Percentiles rank a stretch among this genome's conserved stretches.
These are phyloP conservation scores for Vigna unguiculata DNA, from an alignment of 306 rosid species.

Conservation along the genomic window DNA sequence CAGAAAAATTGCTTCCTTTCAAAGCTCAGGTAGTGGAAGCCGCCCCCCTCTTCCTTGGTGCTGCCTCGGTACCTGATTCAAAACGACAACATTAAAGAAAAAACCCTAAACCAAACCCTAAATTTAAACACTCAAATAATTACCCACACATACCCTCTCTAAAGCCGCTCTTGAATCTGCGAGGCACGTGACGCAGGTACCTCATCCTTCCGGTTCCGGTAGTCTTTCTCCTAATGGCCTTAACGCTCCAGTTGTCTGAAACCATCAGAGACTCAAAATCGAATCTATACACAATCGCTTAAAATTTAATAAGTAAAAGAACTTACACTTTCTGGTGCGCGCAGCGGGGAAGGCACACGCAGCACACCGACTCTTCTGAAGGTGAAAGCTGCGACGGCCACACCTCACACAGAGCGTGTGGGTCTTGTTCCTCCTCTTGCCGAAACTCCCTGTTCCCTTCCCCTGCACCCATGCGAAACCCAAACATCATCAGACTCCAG, in stretches of 20 bases:
- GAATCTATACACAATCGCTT: not conserved
- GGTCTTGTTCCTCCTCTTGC: conserved; percentile 99
- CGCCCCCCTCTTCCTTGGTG: conserved; percentile 93
- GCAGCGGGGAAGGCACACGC: conserved; percentile 56
- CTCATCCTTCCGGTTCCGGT: conserved; percentile 99
- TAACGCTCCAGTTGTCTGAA: conserved; percentile 94
- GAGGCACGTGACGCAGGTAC: conserved; percentile 92
- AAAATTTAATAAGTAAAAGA: not conserved
- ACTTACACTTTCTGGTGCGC: conserved; percentile 82
- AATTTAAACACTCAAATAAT: not conserved
- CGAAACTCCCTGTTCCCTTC: conserved; percentile 97
- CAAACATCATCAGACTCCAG: not conserved
- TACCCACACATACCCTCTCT: conserved; percentile 74
- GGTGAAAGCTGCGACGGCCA: conserved; percentile 27
- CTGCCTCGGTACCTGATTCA: conserved; percentile 74
- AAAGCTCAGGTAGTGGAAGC: conserved; percentile 73
- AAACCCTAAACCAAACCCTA: not conserved
- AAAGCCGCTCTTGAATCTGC: conserved; percentile 99
- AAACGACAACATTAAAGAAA: not conserved
- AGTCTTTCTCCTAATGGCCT: conserved; percentile 99
- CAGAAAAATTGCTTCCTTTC: not conserved
- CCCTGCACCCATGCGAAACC: conserved; percentile 58
- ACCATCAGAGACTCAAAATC: not conserved
- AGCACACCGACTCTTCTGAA: no score
- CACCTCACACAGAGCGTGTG: conserved; percentile 97